phyloP scores from a whole-genome alignment of 805 yeast species.

The Saturnispora sanitii region DNA sequence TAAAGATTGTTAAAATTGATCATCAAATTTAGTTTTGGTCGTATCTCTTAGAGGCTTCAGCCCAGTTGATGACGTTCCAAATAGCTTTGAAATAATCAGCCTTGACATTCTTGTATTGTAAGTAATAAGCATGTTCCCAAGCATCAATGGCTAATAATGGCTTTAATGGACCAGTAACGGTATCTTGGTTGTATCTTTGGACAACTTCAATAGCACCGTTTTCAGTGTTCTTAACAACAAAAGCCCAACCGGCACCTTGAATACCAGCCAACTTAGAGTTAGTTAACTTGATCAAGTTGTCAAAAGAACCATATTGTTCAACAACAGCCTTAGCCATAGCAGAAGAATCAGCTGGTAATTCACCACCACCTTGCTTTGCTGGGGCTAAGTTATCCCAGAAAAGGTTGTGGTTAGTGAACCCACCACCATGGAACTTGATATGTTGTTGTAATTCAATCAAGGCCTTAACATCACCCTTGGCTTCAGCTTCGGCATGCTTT shows the following conservation, averaged over 20 bases:
- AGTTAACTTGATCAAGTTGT: slow-evolving; percentile 51
- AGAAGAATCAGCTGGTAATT: slow-evolving; percentile 44
- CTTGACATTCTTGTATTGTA: slow-evolving; percentile 87
- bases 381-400: slow-evolving; percentile 90
- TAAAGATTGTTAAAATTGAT: not conserved
- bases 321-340: slow-evolving; percentile 49
- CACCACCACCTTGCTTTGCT: slow-evolving; percentile 65
- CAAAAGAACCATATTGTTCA: slow-evolving; percentile 63
- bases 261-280: slow-evolving; percentile 72
- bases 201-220: slow-evolving; percentile 71
- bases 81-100: slow-evolving; percentile 87
- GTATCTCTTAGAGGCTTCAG: slow-evolving; percentile 73
- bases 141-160: slow-evolving; percentile 89
- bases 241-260: slow-evolving; percentile 96
- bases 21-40: slow-evolving; percentile 22
- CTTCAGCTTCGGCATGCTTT: slow-evolving; percentile 57
- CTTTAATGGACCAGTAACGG: slow-evolving; percentile 56
- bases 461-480: slow-evolving; percentile 47
- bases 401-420: slow-evolving; percentile 73
- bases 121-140: slow-evolving; percentile 95
- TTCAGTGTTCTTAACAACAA: slow-evolving; percentile 71
- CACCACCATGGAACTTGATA: slow-evolving; percentile 90
- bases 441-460: slow-evolving; percentile 57
- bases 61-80: slow-evolving; percentile 93
- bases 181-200: slow-evolving; percentile 80